phyloP scores from a whole-genome alignment of 2,329 filamentous ascomycete genomes.

The Chrysoporthe austroafricana region DNA sequence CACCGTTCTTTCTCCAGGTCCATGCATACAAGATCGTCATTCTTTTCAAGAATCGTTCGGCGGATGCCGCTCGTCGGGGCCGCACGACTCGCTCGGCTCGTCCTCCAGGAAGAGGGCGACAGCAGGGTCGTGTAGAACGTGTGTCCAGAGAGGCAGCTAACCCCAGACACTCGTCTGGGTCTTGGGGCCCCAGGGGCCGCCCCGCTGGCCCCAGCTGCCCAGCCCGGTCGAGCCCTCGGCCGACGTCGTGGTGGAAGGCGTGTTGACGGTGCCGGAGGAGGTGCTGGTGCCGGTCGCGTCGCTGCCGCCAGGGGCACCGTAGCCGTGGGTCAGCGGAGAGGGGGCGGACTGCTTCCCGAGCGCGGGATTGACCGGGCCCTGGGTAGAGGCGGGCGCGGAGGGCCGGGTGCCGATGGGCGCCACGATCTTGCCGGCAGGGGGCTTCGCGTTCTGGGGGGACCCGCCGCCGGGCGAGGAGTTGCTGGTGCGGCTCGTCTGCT shows the following conservation, averaged over 20 bases:
- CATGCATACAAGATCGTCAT: slow-evolving; percentile 24
- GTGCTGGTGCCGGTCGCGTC: slow-evolving; percentile 52
- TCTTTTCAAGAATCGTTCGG: slow-evolving; percentile 1
- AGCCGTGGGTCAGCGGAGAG: slow-evolving; percentile 82
- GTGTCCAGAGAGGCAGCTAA: slow-evolving; percentile 46
- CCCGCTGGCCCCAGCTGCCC: slow-evolving; percentile 53
- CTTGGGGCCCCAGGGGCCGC: slow-evolving; percentile 71
- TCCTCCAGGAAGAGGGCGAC: not conserved
- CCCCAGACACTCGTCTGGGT: slow-evolving; percentile 90
- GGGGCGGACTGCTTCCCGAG: slow-evolving; percentile 83
- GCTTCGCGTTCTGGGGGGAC: slow-evolving; percentile 68
- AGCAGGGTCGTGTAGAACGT: no score
- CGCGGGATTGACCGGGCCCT: slow-evolving; percentile 58
- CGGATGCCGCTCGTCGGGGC: not conserved
- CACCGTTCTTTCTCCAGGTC: slow-evolving; percentile 26
- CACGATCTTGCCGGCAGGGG: slow-evolving; percentile 64
- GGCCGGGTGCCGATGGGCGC: slow-evolving; percentile 94
- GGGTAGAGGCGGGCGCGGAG: slow-evolving; percentile 49
- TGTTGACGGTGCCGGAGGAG: slow-evolving; percentile 60
- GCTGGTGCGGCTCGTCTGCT: slow-evolving; percentile 77
- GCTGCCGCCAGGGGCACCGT: slow-evolving; percentile 55
- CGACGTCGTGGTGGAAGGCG: slow-evolving; percentile 46
- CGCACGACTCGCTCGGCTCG: not conserved
- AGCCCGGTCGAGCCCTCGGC: slow-evolving; percentile 48
- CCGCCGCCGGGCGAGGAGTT: slow-evolving; percentile 78